Percentiles rank a stretch among this genome's conserved stretches.
These are phyloP conservation scores for Moringa oleifera DNA, from an alignment of 345 rosid genomes.

Conservation along the genomic window DNA sequence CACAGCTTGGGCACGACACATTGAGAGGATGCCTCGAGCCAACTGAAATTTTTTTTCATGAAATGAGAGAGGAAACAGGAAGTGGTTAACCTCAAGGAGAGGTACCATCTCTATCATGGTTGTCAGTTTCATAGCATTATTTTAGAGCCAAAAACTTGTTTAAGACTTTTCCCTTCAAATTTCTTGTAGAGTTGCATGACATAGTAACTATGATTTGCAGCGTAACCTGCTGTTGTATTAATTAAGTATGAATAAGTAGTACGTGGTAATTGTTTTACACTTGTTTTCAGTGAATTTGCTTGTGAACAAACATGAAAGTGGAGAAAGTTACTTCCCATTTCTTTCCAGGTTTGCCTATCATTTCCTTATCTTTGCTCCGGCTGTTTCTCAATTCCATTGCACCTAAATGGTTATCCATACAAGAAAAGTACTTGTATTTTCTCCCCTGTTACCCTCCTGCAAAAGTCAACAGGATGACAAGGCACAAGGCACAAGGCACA, in stretches of 20 bases:
- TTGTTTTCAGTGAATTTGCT: neutral
- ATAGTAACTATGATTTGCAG: conserved; percentile 5
- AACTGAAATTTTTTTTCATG: conserved; percentile 69
- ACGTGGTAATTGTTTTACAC: neutral
- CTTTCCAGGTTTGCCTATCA: neutral
- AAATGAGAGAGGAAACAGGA: conserved; percentile 19
- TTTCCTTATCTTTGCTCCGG: too few species aligned
- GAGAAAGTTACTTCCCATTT: neutral
- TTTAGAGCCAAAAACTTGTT: neutral
- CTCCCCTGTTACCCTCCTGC: too few species aligned
- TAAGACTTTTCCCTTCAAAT: neutral
- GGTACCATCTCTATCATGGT: neutral
- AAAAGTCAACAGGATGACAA: too few species aligned
- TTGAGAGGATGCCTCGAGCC: conserved; percentile 73
- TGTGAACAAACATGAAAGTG: neutral
- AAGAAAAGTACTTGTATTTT: too few species aligned
- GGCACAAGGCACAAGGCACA: too few species aligned
- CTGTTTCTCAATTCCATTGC: too few species aligned
- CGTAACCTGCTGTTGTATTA: conserved; percentile 5
- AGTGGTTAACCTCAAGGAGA: conserved; percentile 14
- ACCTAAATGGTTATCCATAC: too few species aligned
- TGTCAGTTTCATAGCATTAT: neutral
- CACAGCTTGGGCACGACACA: conserved; percentile 85
- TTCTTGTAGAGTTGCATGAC: conserved; percentile 6
- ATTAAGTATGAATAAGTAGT: neutral